A percentile compares a stretch with the other conserved stretches of the same genome.
These are phyloP conservation scores for Pseudocercospora musae DNA, from an alignment of 2,329 filamentous ascomycete species.

Conservation along the genomic window DNA sequence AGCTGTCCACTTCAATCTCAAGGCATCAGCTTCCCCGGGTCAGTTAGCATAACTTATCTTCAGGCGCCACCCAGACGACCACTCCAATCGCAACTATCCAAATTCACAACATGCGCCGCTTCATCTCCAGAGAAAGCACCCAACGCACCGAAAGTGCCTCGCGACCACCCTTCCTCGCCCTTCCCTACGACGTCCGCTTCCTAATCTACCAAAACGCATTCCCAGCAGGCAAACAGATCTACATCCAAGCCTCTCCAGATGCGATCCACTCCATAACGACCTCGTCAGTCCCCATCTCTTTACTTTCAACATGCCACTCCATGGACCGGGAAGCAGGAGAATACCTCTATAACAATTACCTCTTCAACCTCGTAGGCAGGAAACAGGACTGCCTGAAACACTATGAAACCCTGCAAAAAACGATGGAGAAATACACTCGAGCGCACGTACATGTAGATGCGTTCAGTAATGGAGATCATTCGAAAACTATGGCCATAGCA, in stretches of 20 bases:
- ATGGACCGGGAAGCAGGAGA: constrained; percentile 26
- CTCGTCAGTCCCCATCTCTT: constrained; percentile 9
- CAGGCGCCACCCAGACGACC: background rate
- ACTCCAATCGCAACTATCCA: too few species aligned
- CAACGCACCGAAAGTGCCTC: background rate
- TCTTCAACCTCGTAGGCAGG: constrained; percentile 34
- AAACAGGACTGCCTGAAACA: constrained; percentile 28
- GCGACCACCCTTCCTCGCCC: constrained; percentile 13
- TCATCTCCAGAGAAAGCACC: background rate
- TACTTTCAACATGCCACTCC: constrained; percentile 22
- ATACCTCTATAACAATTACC: constrained; percentile 33
- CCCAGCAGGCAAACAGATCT: constrained; percentile 27
- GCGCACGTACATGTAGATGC: constrained; percentile 26
- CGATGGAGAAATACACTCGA: constrained; percentile 24
- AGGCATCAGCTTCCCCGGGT: background rate
- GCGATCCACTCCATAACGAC: background rate
- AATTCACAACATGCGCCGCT: constrained; percentile 21
- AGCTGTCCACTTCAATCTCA: background rate
- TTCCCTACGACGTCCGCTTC: constrained; percentile 33
- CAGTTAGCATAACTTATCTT: background rate
- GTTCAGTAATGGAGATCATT: constrained; percentile 33
- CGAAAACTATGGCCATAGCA: constrained; percentile 31
- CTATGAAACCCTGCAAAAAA: constrained; percentile 23
- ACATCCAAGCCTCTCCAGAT: constrained; percentile 24
- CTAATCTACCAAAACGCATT: constrained; percentile 34